Conservation (phyloP, 805 yeast genomes). For the Yamadazyma akitaensis region DNA sequence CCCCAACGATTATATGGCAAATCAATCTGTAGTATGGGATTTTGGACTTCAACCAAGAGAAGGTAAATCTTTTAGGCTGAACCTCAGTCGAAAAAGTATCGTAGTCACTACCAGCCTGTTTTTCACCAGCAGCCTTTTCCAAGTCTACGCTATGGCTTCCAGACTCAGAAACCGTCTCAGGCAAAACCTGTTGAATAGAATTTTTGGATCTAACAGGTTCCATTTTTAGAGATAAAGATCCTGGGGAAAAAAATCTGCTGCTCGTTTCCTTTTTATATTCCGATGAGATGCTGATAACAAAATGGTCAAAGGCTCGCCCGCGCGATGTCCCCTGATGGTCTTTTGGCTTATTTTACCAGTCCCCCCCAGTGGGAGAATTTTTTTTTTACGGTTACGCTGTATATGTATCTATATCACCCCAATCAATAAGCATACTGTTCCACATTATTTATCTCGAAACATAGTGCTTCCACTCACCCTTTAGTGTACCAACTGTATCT, state of each 20-base stretch:
- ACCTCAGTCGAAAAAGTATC: conserved; percentile 8
- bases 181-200: conserved; percentile 8
- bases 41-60: conserved; percentile 7
- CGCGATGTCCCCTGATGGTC: too few species aligned
- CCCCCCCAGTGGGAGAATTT: too few species aligned
- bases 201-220: conserved; percentile 11
- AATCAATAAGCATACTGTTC: too few species aligned
- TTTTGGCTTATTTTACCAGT: too few species aligned
- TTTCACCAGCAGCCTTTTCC: conserved; percentile 10
- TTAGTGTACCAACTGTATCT: too few species aligned
- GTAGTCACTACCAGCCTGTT: conserved; percentile 7
- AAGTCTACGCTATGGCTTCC: background rate
- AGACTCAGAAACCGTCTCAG: background rate
- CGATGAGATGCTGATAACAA: conserved; percentile 1
- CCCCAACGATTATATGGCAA: conserved; percentile 24
- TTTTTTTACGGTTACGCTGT: too few species aligned
- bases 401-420: too few species aligned
- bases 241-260: background rate
- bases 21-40: conserved; percentile 11
- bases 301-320: background rate
- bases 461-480: background rate
- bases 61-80: conserved; percentile 5
- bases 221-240: conserved; percentile 2
- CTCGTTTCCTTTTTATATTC: background rate
- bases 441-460: too few species aligned